A percentile compares a stretch with the other conserved stretches of the same genome.
Conservation (phyloP, 1,284 basidiomycete species). For the Sporisorium graminicola region DNA sequence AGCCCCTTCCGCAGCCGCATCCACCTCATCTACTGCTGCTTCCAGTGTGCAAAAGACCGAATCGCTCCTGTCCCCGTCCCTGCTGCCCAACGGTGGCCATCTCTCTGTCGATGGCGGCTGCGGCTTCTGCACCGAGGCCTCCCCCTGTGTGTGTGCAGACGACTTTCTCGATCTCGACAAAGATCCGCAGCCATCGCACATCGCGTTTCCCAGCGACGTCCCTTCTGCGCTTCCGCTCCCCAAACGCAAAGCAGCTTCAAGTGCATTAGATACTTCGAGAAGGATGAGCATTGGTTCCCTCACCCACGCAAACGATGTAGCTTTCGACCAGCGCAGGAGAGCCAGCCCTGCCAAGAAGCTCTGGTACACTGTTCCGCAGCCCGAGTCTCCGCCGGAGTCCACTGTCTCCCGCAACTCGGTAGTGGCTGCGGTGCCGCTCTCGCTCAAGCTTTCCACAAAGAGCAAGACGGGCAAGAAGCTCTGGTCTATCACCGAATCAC, state of each 20-base stretch:
- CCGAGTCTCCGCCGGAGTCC: constrained; percentile 14
- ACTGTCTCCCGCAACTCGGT: background rate
- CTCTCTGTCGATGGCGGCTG: constrained; percentile 53
- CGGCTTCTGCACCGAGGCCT: constrained; percentile 62
- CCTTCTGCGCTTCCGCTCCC: constrained; percentile 35
- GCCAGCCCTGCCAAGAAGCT: constrained; percentile 23
- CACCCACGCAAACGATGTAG: constrained; percentile 31
- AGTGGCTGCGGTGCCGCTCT: constrained; percentile 25
- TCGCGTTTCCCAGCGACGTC: constrained; percentile 27
- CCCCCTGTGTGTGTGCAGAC: constrained; percentile 58
- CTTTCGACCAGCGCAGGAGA: constrained; percentile 29
- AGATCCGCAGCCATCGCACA: constrained; percentile 26
- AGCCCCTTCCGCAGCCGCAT: background rate
- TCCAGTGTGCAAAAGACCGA: background rate
- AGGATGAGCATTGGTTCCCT: constrained; percentile 50
- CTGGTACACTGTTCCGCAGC: constrained; percentile 43
- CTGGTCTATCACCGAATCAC: constrained; percentile 22
- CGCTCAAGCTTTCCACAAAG: constrained; percentile 7
- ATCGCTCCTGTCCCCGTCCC: constrained; percentile 30
- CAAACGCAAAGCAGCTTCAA: constrained; percentile 18
- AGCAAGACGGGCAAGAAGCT: constrained; percentile 32
- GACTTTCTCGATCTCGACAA: constrained; percentile 41
- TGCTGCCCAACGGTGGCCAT: constrained; percentile 24
- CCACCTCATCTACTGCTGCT: background rate
- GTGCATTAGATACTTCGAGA: constrained; percentile 18